Base-by-base conservation (phyloP, 306 rosid species). In the Senna siamea region DNA sequence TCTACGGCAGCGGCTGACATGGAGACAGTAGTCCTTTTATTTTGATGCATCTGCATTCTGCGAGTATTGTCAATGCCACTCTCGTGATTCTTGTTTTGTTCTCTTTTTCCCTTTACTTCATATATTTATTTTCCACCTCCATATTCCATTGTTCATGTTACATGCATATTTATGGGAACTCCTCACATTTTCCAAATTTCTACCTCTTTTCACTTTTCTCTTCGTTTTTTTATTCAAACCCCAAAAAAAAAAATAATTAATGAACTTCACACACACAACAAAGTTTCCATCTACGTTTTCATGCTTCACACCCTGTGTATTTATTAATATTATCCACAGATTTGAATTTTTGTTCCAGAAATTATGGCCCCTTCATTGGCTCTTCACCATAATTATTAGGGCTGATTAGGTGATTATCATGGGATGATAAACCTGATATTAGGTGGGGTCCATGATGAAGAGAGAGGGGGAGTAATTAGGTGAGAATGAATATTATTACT, bases 71-170 rank as follows among this genome's bases (percentile, higher is more conserved):
- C 30, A 26, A 26, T 26, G 30, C 93, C 78, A 81, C 84, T 90
- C 96, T 90, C 93, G 97, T 93, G 98, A 90, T 83, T 86, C 92
- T 43, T 85, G 5, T 82, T 86, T 89, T 91, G 96, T 86, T 86
- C 3, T 26, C 2, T 79, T 80, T 76, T 84, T 62, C 85, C 72
- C 7, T 32, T 70, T 46, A 19, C 5, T 46, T 75, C 61, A 68
- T 81, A 66, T 82, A 54, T 71, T 83, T 85, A 81, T 83, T 82
- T 1, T 75, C 86, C 80, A 73, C 80, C 80, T 84, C 84, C 84
- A 57, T 75, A 73, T 83, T 85, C 86, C 86, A 85, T 84, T 77
- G 44, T 89, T 86, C 97, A 86, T 90, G 88, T 87, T 89, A 87
- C 87, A 73, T 85, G 76, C 89, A 28, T 84, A 77, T 83, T 87